Conservation (phyloP, 2,329 filamentous ascomycete species). For the Leptographium lundbergii region DNA sequence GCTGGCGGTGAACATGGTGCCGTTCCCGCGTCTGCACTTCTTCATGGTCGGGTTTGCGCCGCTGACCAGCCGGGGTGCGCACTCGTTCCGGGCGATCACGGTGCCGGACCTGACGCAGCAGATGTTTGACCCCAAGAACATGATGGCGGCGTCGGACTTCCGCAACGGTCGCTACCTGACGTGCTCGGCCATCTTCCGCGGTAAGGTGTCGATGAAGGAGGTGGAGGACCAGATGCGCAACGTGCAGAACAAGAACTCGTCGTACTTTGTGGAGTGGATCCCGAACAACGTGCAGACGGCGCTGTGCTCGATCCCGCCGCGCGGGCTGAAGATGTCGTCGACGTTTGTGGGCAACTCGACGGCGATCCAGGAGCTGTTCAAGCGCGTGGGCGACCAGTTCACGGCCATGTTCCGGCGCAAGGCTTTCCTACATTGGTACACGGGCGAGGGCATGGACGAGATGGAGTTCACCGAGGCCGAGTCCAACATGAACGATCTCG, state of each 20-base stretch:
- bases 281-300: constrained; percentile 99
- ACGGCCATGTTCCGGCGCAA: constrained; percentile 99
- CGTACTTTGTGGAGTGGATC: constrained; percentile 99
- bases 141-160: constrained; percentile 99
- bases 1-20: constrained; percentile 99
- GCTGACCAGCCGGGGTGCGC: constrained; percentile 71
- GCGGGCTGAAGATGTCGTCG: constrained; percentile 96
- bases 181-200: constrained; percentile 99
- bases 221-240: constrained; percentile 99
- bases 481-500: constrained; percentile 99
- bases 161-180: constrained; percentile 99
- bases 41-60: constrained; percentile 99
- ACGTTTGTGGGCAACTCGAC: constrained; percentile 99
- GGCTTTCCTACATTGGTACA: constrained; percentile 99
- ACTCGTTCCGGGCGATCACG: constrained; percentile 95
- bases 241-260: constrained; percentile 98
- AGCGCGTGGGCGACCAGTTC: constrained; percentile 99
- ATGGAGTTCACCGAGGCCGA: constrained; percentile 99
- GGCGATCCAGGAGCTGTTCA: constrained; percentile 99
- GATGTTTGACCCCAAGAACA: constrained; percentile 99
- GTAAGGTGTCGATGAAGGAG: constrained; percentile 99
- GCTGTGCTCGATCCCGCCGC: constrained; percentile 95
- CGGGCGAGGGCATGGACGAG: constrained; percentile 99
- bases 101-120: constrained; percentile 98
- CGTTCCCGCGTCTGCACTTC: constrained; percentile 99